Evolutionary conservation across 345 rosid species (phyloP).

Genomic region (Combretum micranthum): DNA sequence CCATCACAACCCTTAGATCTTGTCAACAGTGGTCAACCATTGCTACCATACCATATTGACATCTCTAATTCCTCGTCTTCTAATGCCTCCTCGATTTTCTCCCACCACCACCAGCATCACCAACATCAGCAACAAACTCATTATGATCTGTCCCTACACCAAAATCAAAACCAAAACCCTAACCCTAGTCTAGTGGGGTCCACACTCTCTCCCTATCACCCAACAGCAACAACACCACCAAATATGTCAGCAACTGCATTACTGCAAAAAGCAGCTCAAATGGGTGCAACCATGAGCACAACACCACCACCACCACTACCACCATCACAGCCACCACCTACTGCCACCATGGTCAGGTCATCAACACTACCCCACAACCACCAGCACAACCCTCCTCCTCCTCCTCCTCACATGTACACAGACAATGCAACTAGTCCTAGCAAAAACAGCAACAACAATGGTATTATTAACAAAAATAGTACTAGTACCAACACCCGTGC

Average conservation of each 20-base stretch:
- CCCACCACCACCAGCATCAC: constrained; percentile 5
- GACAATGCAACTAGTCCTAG: constrained; percentile 9
- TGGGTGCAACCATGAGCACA: constrained; percentile 58
- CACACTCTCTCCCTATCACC: constrained; percentile 25
- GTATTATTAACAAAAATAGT: constrained; percentile 20
- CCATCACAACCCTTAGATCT: constrained; percentile 2
- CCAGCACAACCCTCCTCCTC: constrained; percentile 9
- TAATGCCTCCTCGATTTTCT: constrained; percentile 8
- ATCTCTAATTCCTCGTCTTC: constrained; percentile 8
- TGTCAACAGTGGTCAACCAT: not conserved
- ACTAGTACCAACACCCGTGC: not conserved
- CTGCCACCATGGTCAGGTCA: constrained; percentile 1
- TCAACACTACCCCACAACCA: constrained; percentile 14
- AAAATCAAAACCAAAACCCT: constrained; percentile 38
- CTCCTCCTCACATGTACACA: constrained; percentile 16
- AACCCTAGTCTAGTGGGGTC: constrained; percentile 33
- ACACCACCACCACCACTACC: constrained; percentile 6
- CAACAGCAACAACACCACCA: constrained; percentile 21
- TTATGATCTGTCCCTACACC: constrained; percentile 11
- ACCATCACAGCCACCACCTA: not conserved
- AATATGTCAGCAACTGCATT: constrained; percentile 89
- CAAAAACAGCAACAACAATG: constrained; percentile 26
- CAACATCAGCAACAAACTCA: not conserved
- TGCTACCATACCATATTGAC: not conserved
- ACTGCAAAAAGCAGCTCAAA: constrained; percentile 83